Evolutionary conservation across 371 early-diverging fungal species (phyloP).

Genomic region (Saksenaea oblongispora): DNA sequence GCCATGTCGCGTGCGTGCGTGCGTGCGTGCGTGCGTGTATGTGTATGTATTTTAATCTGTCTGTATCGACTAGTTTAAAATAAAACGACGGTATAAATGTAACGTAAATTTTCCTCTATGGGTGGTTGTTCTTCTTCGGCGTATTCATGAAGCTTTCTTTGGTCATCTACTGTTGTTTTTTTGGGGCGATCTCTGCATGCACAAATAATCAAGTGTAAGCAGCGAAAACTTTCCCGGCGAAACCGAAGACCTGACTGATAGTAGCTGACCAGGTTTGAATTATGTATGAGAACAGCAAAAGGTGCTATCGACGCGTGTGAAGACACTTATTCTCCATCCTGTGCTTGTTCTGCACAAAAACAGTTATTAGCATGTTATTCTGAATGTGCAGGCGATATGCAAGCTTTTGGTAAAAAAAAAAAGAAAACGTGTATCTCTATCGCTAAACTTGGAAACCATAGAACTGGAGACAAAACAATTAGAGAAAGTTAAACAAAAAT

Average conservation of each 20-base stretch:
- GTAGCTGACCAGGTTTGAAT: constrained; percentile 5
- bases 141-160: not conserved
- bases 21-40: too few relatives aligned
- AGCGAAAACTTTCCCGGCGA: not conserved
- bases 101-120: not conserved
- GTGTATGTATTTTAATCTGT: not conserved
- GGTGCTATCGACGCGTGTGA: constrained; percentile 12
- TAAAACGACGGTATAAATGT: not conserved
- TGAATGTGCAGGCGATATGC: constrained; percentile 14
- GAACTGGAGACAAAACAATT: not conserved
- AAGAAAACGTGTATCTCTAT: not conserved
- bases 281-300: constrained; percentile 19
- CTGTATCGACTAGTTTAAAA: not conserved
- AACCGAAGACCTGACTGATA: not conserved
- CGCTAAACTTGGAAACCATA: not conserved
- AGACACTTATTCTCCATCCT: not conserved
- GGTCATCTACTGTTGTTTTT: not conserved
- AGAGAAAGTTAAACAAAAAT: not conserved
- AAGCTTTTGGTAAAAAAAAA: constrained; percentile 3
- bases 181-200: not conserved
- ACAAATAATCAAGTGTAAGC: constrained; percentile 13
- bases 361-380: constrained; percentile 23
- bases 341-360: constrained; percentile 20
- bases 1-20: too few relatives aligned
- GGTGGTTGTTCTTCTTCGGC: not conserved